Conservation (phyloP, 2,329 filamentous ascomycete genomes). For the Achaetomium macrosporum region DNA sequence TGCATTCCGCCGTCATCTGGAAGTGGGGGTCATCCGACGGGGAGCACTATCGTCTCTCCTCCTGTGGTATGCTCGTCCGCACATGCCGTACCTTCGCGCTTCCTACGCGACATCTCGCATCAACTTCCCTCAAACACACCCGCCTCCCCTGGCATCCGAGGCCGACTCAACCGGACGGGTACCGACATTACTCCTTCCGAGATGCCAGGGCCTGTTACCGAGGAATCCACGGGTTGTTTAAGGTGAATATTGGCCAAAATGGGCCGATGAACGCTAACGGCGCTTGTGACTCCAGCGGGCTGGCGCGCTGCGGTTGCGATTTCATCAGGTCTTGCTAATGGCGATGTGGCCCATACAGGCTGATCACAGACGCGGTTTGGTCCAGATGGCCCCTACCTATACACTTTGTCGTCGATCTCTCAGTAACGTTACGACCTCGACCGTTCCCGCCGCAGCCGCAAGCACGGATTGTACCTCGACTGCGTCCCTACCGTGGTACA, state of each 20-base stretch:
- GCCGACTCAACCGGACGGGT: slow-evolving; percentile 2
- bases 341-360: too few species aligned
- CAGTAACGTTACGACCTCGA: not conserved
- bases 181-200: not conserved
- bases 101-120: not conserved
- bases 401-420: too few species aligned
- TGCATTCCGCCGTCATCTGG: slow-evolving; percentile 6
- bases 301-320: too few species aligned
- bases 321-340: too few species aligned
- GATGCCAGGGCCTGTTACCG: not conserved
- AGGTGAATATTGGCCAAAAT: too few species aligned
- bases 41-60: not conserved
- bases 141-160: not conserved
- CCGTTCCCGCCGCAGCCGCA: not conserved
- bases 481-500: too few species aligned
- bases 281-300: too few species aligned
- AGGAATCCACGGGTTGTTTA: slow-evolving; percentile 2
- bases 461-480: not conserved
- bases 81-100: not conserved
- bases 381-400: too few species aligned
- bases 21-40: slow-evolving; percentile 3
- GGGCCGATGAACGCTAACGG: too few species aligned
- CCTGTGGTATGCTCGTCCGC: not conserved
- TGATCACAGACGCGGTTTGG: too few species aligned
- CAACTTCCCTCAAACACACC: not conserved